These are phyloP conservation scores for Colletotrichum navitas DNA, from an alignment of 2,329 filamentous ascomycete species.

Conservation along the genomic window DNA sequence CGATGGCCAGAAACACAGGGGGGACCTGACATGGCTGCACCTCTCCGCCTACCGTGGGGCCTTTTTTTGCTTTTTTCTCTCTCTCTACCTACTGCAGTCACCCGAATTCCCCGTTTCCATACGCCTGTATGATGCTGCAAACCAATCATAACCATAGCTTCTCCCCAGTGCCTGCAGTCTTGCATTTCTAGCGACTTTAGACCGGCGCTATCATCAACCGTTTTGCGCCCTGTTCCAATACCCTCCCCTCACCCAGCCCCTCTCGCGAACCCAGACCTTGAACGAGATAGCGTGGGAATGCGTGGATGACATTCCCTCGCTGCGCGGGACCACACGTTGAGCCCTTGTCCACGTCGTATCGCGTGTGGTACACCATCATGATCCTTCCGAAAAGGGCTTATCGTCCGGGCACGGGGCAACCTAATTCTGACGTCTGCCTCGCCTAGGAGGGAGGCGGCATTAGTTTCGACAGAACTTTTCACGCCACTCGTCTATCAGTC, in stretches of 20 bases:
- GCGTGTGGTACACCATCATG: slow-evolving; percentile 27
- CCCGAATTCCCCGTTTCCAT: slow-evolving; percentile 4
- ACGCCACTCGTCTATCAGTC: slow-evolving; percentile 15
- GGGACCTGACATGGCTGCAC: not conserved
- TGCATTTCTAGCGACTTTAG: not conserved
- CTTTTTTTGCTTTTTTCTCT: slow-evolving; percentile 19
- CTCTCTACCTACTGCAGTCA: not conserved
- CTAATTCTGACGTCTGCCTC: slow-evolving; percentile 31
- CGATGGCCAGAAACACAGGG: not conserved
- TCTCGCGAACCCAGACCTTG: slow-evolving; percentile 2
- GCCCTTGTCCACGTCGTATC: slow-evolving; percentile 21
- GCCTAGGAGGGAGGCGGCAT: not conserved
- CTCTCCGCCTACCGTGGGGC: not conserved
- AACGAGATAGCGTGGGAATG: slow-evolving; percentile 9
- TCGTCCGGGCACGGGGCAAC: slow-evolving; percentile 31
- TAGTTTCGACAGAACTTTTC: slow-evolving; percentile 11
- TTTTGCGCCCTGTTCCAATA: not conserved
- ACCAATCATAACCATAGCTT: slow-evolving; percentile 4
- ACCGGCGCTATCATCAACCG: slow-evolving; percentile 1
- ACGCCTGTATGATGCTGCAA: not conserved
- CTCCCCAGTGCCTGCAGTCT: not conserved
- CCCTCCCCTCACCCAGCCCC: slow-evolving; percentile 11
- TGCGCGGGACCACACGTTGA: slow-evolving; percentile 6
- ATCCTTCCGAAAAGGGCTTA: slow-evolving; percentile 26
- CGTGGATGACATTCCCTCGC: slow-evolving; percentile 1